phyloP scores from a whole-genome alignment of 2,329 filamentous ascomycete genomes.

The Emmonsiellopsis sp. region DNA sequence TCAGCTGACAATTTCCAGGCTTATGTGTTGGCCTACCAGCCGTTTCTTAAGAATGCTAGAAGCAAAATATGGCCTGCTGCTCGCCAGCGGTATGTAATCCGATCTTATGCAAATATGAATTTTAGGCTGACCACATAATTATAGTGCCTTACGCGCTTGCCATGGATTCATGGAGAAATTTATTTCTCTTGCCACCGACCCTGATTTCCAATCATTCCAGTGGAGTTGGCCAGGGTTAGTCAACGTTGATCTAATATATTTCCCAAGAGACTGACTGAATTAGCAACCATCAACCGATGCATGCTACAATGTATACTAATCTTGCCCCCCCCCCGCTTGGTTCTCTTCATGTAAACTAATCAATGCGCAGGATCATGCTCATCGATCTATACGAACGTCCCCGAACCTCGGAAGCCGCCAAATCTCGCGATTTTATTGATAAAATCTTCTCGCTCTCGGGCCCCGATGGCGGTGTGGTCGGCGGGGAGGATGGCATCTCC shows the following conservation, averaged over 20 bases:
- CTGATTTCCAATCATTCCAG: conserved; percentile 40
- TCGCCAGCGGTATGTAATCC: conserved; percentile 30
- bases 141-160: conserved; percentile 39
- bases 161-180: conserved; percentile 43
- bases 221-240: conserved; percentile 40
- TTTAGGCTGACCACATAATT: too few species aligned
- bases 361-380: conserved; percentile 35
- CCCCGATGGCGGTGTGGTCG: conserved; percentile 37
- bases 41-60: conserved; percentile 40
- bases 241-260: too few species aligned
- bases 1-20: too few species aligned
- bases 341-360: not conserved
- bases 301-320: conserved; percentile 31
- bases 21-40: conserved; percentile 41
- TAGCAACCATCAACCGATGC: conserved; percentile 36
- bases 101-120: not conserved
- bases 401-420: conserved; percentile 35
- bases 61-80: conserved; percentile 40
- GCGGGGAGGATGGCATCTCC: conserved; percentile 36
- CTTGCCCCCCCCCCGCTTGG: too few species aligned
- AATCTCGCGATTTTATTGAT: conserved; percentile 38
- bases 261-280: too few species aligned
- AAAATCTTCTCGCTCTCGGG: conserved; percentile 38
- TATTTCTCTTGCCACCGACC: conserved; percentile 37
- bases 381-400: conserved; percentile 42